Evolutionary conservation across 768 basidiomycete genomes (phyloP).

Genomic region (Dictyophora rubrovolvata): DNA sequence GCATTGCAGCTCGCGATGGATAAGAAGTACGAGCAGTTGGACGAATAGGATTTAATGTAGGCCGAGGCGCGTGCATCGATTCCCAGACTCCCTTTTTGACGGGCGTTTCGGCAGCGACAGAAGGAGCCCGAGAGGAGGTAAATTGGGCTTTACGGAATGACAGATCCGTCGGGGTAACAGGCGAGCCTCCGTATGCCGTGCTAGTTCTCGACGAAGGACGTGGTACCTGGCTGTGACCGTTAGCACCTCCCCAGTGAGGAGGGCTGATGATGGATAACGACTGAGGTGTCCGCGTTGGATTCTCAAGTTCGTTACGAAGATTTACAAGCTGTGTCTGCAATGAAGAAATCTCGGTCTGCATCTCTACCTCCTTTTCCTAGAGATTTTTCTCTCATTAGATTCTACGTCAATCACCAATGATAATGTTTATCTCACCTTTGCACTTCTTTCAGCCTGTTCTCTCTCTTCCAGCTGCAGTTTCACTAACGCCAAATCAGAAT

Average conservation of each 20-base stretch:
- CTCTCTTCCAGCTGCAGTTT: slow-evolving; percentile 68
- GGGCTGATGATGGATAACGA: slow-evolving; percentile 2
- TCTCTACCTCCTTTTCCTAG: slow-evolving; percentile 62
- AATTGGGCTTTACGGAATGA: slow-evolving; percentile 17
- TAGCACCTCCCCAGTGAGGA: background rate
- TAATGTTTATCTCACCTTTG: slow-evolving; percentile 38
- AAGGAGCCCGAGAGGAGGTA: slow-evolving; percentile 25
- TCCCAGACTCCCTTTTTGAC: slow-evolving; percentile 42
- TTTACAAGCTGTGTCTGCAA: slow-evolving; percentile 52
- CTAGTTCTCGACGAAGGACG: slow-evolving; percentile 73
- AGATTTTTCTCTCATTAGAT: slow-evolving; percentile 6
- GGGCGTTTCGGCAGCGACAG: slow-evolving; percentile 18
- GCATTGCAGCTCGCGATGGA: slow-evolving; percentile 12
- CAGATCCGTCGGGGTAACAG: slow-evolving; percentile 40
- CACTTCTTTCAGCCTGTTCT: slow-evolving; percentile 58
- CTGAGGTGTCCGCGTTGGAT: background rate
- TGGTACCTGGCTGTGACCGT: background rate
- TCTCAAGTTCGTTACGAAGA: slow-evolving; percentile 43
- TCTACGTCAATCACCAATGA: background rate
- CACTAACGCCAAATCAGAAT: slow-evolving; percentile 56
- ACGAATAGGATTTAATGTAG: slow-evolving; percentile 11
- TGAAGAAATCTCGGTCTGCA: slow-evolving; percentile 53
- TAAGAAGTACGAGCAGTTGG: slow-evolving; percentile 13
- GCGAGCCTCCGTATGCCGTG: slow-evolving; percentile 44
- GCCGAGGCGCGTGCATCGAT: slow-evolving; percentile 49